Evolutionary conservation across 139 green algal genomes (phyloP), one percentile per base, ranked within the genome.

Genomic region (Closterium sp.): DNA sequence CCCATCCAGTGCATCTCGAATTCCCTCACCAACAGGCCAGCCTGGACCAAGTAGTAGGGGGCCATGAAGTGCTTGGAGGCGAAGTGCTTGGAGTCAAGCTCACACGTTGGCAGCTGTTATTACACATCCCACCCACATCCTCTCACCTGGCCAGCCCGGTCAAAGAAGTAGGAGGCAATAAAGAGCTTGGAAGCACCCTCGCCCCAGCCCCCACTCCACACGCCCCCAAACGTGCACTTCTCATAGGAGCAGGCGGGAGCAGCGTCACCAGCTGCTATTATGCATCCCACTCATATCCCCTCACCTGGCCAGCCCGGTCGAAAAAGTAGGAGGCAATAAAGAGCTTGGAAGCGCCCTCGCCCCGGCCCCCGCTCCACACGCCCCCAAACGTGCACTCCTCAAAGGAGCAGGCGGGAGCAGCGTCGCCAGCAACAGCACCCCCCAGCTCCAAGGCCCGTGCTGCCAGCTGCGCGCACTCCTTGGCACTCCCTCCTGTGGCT

Each of bases 251-350:
- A 97, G 9, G 9, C 19, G 12, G 9, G 43, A 66, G 43, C 43
- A 21, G 43, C 43, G 0, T 21, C 43, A 66, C 43, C 43, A 66
- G 9, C n/a, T n/a, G n/a, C n/a, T n/a, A n/a, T n/a, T n/a, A n/a
- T n/a, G n/a, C n/a, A n/a, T n/a, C n/a, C n/a, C n/a, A n/a, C n/a
- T n/a, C n/a, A n/a, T n/a, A n/a, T n/a, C n/a, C n/a, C n/a, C 83
- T 38, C 21, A 89, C 86, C 36, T 97, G 95, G 3, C 91, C 87
- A 35, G 95, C 96, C 3, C 95, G 89, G 95, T 99, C 98, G 95
- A 97, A 99, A 93, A 99, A 98, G 95, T 99, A 99, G 31, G 96
- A 98, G 55, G 96, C 97, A n/a, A 99, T 93, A 85, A 98, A 99
- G 92, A 98, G 97, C 9, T 94, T 89, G 7, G 91, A 91, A 1